Evolutionary conservation across 768 basidiomycete species (phyloP).

Genomic region (Suillus decipiens): DNA sequence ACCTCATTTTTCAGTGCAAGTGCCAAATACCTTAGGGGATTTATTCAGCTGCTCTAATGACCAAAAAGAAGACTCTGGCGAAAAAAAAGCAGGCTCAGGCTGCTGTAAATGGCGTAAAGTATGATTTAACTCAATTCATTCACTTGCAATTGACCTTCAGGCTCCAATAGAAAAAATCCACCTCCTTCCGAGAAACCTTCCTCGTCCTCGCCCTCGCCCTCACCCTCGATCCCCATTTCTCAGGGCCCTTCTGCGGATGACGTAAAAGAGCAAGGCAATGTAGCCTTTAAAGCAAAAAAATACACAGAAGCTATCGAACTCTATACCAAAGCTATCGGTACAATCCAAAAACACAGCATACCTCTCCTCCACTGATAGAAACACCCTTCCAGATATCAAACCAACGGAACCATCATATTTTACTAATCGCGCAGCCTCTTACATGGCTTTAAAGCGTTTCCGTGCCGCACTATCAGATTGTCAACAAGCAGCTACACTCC

Average conservation of each 20-base stretch:
- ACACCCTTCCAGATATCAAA: conserved; percentile 48
- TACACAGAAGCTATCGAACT: conserved; percentile 71
- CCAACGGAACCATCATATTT: conserved; percentile 71
- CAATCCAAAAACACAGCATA: not conserved
- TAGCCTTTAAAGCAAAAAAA: conserved; percentile 64
- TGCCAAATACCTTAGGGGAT: not conserved
- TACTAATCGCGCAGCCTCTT: conserved; percentile 85
- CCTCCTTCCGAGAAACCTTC: conserved; percentile 9
- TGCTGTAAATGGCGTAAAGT: conserved; percentile 25
- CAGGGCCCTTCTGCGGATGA: conserved; percentile 48
- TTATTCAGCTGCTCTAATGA: conserved; percentile 14
- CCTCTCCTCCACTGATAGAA: conserved; percentile 11
- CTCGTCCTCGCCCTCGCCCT: conserved; percentile 22
- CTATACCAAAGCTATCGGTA: conserved; percentile 78
- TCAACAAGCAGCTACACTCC: conserved; percentile 68
- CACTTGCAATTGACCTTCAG: conserved; percentile 12
- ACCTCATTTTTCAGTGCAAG: not conserved
- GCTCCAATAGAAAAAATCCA: conserved; percentile 17
- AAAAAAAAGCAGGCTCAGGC: conserved; percentile 30
- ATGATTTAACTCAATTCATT: conserved; percentile 8
- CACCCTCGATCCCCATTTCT: conserved; percentile 11
- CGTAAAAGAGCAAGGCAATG: conserved; percentile 77
- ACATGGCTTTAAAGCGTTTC: conserved; percentile 81
- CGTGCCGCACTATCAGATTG: conserved; percentile 76
- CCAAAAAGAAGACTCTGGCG: conserved; percentile 32